Evolutionary conservation across 1,139 yeast genomes (phyloP), one percentile per base, ranked within the genome.

Genomic region (Hemisphaericaspora subhashii): DNA sequence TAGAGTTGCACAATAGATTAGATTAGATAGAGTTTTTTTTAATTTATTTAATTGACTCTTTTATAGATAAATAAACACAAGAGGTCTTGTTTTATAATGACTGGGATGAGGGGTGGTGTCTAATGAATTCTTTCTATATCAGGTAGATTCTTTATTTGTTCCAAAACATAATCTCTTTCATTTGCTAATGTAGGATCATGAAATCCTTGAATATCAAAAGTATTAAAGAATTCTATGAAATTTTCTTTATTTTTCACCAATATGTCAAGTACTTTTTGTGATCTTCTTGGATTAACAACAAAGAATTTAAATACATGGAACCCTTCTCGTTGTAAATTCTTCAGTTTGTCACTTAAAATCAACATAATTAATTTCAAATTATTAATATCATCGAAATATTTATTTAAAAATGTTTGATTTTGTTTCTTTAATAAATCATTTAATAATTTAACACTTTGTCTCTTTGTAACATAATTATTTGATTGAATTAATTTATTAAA

Each of bases 221-320:
- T 74, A 36, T 76, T 74, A 45, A 92, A 75, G 58, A 87, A 88
- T 27, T 73, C 72, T 33, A 90, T 62, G 45, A 92, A 74, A 55
- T 86, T 86, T 37, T 77, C 83, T 55, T 88, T 81, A 60, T 92
- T 92, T 55, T 89, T 89, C 32, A 82, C 78, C 49, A 92, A 68
- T 16, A 92, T 86, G 58, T 90, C 97, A 43, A 77, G 67, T 3
- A 92, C 81, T 9, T 84, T 80, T 55, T 83, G 88, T 1, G 89
- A 74, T 60, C 90, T 90, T 50, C 85, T 83, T 5, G 98, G 98
- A 59, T 92, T 92, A 6, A 97, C 98, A 25, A 89, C 90, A 62
- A 92, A 88, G 31, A 83, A 86, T 62, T 92, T 92, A 66, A 92
- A 92, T 27, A 92, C 84, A 52, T 92, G 92, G 57, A 92, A 92